Percentiles rank a stretch among this genome's conserved stretches.
Conservation (phyloP, 2,329 filamentous ascomycete species). For the Huntiella omanensis region DNA sequence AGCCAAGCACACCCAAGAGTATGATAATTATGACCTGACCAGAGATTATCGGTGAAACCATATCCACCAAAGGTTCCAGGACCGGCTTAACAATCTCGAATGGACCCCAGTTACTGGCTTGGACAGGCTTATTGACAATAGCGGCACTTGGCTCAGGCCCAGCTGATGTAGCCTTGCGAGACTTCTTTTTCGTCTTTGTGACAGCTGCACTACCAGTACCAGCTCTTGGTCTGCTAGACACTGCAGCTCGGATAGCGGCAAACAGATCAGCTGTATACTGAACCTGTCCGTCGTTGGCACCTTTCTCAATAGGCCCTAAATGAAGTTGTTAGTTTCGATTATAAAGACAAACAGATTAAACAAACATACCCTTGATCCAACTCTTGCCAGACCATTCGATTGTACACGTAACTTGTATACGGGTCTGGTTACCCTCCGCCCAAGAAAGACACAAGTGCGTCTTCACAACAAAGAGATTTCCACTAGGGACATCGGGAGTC, state of each 20-base stretch:
- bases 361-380: conserved; percentile 73
- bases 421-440: conserved; percentile 71
- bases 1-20: conserved; percentile 51
- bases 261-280: conserved; percentile 69
- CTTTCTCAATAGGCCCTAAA: conserved; percentile 84
- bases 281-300: conserved; percentile 73
- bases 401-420: conserved; percentile 70
- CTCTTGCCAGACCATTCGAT: conserved; percentile 97
- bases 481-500: conserved; percentile 87
- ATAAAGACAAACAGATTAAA: background rate
- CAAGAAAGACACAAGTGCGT: conserved; percentile 90
- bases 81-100: conserved; percentile 60
- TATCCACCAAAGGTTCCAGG: conserved; percentile 49
- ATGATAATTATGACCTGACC: conserved; percentile 63
- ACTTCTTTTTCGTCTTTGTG: conserved; percentile 43
- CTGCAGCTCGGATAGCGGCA: conserved; percentile 50
- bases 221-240: conserved; percentile 44
- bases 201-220: conserved; percentile 26
- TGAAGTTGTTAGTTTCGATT: conserved; percentile 7
- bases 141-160: conserved; percentile 23
- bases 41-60: conserved; percentile 51
- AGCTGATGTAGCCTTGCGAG: conserved; percentile 30
- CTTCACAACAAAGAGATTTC: conserved; percentile 78
- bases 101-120: conserved; percentile 48
- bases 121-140: conserved; percentile 19